Percentiles rank a stretch among this genome's conserved stretches.
phyloP scores from a whole-genome alignment of 805 yeast genomes.

The Kluyveromyces nonfermentans region DNA sequence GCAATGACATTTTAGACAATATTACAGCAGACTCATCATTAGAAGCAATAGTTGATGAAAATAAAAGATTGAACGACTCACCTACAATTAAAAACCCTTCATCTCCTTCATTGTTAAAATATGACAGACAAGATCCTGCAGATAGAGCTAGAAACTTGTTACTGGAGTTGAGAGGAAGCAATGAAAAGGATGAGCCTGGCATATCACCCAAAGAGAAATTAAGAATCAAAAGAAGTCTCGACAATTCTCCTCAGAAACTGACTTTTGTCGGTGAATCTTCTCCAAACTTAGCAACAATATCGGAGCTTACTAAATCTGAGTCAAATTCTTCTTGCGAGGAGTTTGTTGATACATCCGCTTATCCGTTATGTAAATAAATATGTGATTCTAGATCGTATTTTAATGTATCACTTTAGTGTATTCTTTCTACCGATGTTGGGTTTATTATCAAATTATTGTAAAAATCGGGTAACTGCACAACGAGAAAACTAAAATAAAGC shows the following conservation, averaged over 20 bases:
- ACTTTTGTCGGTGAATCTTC: neutral
- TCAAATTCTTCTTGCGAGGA: constrained; percentile 4
- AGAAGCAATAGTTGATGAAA: constrained; percentile 4
- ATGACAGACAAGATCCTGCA: constrained; percentile 16
- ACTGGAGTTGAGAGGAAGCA: constrained; percentile 45
- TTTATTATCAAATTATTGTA: too few species aligned
- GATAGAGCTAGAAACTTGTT: constrained; percentile 54
- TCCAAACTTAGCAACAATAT: neutral
- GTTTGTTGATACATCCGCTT: constrained; percentile 8
- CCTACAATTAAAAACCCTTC: constrained; percentile 16
- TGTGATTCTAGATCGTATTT: neutral
- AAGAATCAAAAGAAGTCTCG: constrained; percentile 1
- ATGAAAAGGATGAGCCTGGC: constrained; percentile 15
- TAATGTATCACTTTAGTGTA: neutral
- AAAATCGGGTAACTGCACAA: neutral
- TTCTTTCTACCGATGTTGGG: neutral
- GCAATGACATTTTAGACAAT: constrained; percentile 6
- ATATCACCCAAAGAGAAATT: constrained; percentile 20
- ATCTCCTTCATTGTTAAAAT: neutral
- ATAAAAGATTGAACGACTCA: neutral
- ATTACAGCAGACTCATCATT: constrained; percentile 1
- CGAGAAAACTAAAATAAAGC: neutral
- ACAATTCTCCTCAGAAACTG: neutral
- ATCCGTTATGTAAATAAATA: neutral
- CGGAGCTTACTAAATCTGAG: neutral